Percentiles rank a stretch among this genome's conserved stretches.
Conservation (phyloP, 2,329 filamentous ascomycete species). For the Penicillium fuscoglaucum region DNA sequence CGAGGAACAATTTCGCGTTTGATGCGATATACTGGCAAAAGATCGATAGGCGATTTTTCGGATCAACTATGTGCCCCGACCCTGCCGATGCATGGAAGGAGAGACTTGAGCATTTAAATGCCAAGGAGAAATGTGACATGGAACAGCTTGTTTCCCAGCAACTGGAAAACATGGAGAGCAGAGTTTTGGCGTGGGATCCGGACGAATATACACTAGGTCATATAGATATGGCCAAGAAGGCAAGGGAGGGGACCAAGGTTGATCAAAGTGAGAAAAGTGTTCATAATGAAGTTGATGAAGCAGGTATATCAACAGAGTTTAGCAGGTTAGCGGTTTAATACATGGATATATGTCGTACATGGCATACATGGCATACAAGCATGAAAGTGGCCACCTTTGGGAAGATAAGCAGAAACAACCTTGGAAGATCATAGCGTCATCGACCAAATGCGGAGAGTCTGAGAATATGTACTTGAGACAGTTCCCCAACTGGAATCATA, state of each 20-base stretch:
- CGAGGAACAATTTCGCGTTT: conserved; percentile 17
- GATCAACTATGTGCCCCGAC: background rate
- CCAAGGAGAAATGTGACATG: background rate
- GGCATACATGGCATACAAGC: no score
- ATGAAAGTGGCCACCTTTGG: no score
- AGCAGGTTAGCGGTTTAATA: background rate
- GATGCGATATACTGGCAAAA: conserved; percentile 14
- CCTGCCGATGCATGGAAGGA: background rate
- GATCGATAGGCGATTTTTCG: conserved; percentile 14
- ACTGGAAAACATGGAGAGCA: background rate
- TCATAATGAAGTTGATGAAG: background rate
- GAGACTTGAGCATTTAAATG: background rate
- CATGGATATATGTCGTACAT: no score
- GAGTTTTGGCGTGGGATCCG: background rate
- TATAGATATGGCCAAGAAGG: background rate
- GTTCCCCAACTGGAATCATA: no score
- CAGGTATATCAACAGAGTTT: background rate
- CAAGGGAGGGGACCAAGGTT: background rate
- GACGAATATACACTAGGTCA: background rate
- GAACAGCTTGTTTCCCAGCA: background rate
- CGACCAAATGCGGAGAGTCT: no score
- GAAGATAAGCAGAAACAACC: no score
- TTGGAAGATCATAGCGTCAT: no score
- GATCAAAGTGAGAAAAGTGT: background rate
- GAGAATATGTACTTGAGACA: no score